Percentiles rank a stretch among this genome's conserved stretches.
Conservation (phyloP, 148 eudicot genomes). For the Chenopodium album region DNA sequence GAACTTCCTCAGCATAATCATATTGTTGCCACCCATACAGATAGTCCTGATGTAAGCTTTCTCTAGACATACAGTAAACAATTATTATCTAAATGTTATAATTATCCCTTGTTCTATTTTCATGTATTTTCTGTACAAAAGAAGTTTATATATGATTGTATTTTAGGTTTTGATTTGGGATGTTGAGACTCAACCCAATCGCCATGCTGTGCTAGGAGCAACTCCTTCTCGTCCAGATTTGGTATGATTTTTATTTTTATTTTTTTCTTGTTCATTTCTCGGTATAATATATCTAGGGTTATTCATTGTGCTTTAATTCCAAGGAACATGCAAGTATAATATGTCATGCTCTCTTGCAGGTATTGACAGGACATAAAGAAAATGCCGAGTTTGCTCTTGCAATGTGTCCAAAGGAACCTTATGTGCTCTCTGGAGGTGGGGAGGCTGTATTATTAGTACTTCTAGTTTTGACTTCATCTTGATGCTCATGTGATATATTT, state of each 20-base stretch:
- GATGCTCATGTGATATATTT: constrained; percentile 4
- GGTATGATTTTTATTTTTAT: constrained; percentile 35
- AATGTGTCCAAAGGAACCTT: constrained; percentile 84
- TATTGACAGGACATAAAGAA: constrained; percentile 87
- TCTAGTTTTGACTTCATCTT: not conserved
- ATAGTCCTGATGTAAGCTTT: constrained; percentile 84
- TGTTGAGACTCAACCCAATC: constrained; percentile 82
- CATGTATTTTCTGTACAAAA: not conserved
- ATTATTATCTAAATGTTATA: not conserved
- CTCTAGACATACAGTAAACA: not conserved
- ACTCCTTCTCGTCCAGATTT: constrained; percentile 82
- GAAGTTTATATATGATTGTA: not conserved
- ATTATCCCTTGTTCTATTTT: not conserved
- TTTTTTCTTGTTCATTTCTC: not conserved
- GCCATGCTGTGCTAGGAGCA: constrained; percentile 82
- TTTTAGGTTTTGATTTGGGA: constrained; percentile 91
- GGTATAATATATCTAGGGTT: not conserved
- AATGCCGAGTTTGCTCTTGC: constrained; percentile 98
- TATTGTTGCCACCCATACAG: constrained; percentile 92
- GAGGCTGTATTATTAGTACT: not conserved
- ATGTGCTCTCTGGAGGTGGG: constrained; percentile 96
- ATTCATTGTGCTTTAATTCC: not conserved
- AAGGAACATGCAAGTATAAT: not conserved
- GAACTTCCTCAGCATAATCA: constrained; percentile 90
- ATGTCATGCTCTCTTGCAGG: constrained; percentile 35